These are phyloP conservation scores for Pestalotiopsis sp. DNA, from an alignment of 2,329 filamentous ascomycete genomes.

Conservation along the genomic window DNA sequence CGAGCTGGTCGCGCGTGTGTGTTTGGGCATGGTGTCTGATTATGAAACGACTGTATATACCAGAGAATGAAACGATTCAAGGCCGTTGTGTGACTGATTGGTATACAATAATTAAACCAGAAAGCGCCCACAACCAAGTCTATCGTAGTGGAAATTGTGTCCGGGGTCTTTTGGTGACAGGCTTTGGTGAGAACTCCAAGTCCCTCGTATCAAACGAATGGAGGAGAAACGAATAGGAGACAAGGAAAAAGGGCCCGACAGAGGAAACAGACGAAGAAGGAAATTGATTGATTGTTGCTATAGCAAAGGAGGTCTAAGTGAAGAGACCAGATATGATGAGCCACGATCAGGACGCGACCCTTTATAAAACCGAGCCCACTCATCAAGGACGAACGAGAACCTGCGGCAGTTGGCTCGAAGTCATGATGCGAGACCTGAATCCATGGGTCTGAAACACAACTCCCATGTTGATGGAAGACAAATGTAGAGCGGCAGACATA, in stretches of 20 bases:
- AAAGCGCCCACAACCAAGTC: slow-evolving; percentile 11
- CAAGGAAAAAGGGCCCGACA: slow-evolving; percentile 27
- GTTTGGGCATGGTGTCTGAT: slow-evolving; percentile 47
- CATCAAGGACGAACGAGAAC: slow-evolving; percentile 44
- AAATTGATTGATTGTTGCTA: slow-evolving; percentile 29
- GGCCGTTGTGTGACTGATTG: slow-evolving; percentile 17
- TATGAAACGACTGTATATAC: slow-evolving; percentile 14
- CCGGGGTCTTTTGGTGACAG: slow-evolving; percentile 15
- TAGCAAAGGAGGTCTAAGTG: slow-evolving; percentile 34
- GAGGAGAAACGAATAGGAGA: slow-evolving; percentile 35
- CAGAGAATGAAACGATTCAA: slow-evolving; percentile 19
- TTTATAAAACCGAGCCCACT: slow-evolving; percentile 36
- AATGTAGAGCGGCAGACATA: slow-evolving; percentile 34
- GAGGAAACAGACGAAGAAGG: slow-evolving; percentile 30
- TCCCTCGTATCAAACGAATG: slow-evolving; percentile 47
- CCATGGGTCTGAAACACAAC: slow-evolving; percentile 38
- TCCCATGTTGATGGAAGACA: slow-evolving; percentile 26
- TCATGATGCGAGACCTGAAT: slow-evolving; percentile 36
- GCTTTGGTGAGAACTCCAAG: slow-evolving; percentile 15
- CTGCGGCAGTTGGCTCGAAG: slow-evolving; percentile 50
- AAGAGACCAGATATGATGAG: slow-evolving; percentile 32
- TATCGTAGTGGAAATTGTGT: slow-evolving; percentile 13
- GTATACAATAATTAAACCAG: slow-evolving; percentile 31
- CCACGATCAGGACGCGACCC: slow-evolving; percentile 36
- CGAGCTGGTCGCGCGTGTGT: slow-evolving; percentile 43